Percentiles rank a stretch among this genome's conserved stretches.
Evolutionary conservation across 441 rosid species (phyloP).

Genomic region (Francoa sonchifolia): DNA sequence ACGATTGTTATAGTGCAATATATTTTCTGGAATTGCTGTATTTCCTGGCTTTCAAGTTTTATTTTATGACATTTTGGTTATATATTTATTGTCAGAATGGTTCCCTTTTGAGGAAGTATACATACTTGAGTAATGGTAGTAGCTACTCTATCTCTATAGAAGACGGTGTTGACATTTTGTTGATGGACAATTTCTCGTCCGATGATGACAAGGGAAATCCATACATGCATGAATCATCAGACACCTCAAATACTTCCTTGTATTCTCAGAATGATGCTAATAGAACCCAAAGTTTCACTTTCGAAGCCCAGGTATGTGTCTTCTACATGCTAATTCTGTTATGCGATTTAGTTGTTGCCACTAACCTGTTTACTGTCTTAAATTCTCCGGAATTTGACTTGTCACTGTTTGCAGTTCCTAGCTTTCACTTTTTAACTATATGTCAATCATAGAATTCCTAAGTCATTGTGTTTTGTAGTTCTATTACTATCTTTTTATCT

Average conservation of each 20-base stretch:
- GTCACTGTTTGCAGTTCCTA: no score
- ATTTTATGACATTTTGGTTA: background rate
- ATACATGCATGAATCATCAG: slow-evolving; percentile 29
- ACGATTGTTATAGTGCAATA: no score
- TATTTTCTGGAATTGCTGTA: slow-evolving; percentile 3
- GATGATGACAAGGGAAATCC: slow-evolving; percentile 31
- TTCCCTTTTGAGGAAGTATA: slow-evolving; percentile 70
- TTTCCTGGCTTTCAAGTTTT: slow-evolving; percentile 12
- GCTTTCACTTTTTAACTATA: no score
- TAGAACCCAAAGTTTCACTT: slow-evolving; percentile 52
- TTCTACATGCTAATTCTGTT: background rate
- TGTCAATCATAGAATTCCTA: no score
- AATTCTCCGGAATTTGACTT: no score
- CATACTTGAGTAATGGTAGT: slow-evolving; percentile 87
- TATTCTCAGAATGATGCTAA: slow-evolving; percentile 31
- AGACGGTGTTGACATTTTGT: slow-evolving; percentile 77
- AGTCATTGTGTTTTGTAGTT: no score
- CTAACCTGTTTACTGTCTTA: no score
- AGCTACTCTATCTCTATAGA: slow-evolving; percentile 70
- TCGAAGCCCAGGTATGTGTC: slow-evolving; percentile 79
- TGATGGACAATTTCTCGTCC: slow-evolving; percentile 42
- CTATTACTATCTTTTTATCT: no score
- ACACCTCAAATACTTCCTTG: slow-evolving; percentile 25
- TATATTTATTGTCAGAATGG: slow-evolving; percentile 84
- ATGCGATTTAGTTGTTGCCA: no score